Evolutionary conservation across 306 rosid species (phyloP), one percentile per base, ranked within the genome.

Genomic region (Alnus glutinosa): DNA sequence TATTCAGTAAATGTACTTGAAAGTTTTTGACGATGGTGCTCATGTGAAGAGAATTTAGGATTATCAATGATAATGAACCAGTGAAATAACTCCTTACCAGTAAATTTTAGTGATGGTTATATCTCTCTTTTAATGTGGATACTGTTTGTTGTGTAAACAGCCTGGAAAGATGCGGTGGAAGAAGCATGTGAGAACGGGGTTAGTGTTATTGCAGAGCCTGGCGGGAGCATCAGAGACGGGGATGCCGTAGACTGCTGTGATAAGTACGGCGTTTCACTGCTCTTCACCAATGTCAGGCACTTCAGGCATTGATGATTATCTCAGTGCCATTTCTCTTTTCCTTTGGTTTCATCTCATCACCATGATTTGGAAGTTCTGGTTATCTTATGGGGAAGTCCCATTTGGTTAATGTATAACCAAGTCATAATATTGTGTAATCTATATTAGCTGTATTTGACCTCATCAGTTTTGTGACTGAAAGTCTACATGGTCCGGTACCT

Each of bases 161-260:
- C 98, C 77, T 92, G 98, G 98, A 91, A 95, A 19, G 98, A 92
- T 81, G 98, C 96, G 2, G 98, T 95, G 83, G 97, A 95, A 86
- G 95, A 92, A 90, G 97, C 97, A 77, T 94, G 98, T 81, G 82
- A 89, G 74, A 87, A 89, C 19, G 97, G 97, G 66, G 71, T 91
- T 12, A 71, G 90, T 64, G 78, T 87, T 36, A 94, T 94, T 66
- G 97, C 96, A 7, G 97, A 94, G 82, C 97, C 97, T 2, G 97
- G 98, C 0, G 97, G 97, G 12, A 90, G 98, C 78, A 90, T 91
- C 62, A 86, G 97, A 87, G 98, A 94, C 61, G 79, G 80, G 7
- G 97, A 92, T 81, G 98, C 98, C 48, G 34, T 94, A 46, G 97
- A 91, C 51, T 94, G 98, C 79, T 94, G 98, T 73, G 89, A 91